Evolutionary conservation across 2,329 filamentous ascomycete species (phyloP).

Genomic region (Curvularia sp.): DNA sequence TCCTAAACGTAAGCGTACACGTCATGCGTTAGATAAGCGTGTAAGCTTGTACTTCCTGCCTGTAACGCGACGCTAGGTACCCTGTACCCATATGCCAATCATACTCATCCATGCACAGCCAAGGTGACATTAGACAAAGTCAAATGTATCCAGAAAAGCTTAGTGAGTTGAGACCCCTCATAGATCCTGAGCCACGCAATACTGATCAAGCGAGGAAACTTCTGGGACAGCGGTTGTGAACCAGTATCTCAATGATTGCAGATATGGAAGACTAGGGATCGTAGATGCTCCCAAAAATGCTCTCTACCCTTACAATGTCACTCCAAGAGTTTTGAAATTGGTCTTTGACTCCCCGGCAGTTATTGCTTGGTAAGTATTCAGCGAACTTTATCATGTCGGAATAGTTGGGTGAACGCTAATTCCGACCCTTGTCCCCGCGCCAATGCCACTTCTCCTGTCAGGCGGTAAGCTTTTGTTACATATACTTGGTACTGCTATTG

Average conservation of each 20-base stretch:
- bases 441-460: background rate
- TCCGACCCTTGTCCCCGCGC: background rate
- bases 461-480: background rate
- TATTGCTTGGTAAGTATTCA: background rate
- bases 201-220: background rate
- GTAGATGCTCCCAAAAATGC: background rate
- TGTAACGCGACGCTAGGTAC: no score
- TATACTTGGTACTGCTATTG: background rate
- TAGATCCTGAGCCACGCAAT: background rate
- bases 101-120: no score
- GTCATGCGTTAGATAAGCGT: background rate
- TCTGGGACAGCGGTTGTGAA: background rate
- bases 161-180: background rate
- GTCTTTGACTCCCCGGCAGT: background rate
- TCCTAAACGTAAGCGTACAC: constrained; percentile 1
- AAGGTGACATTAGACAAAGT: no score
- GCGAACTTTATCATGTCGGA: background rate
- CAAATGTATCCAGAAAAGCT: background rate
- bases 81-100: no score
- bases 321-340: background rate
- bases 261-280: background rate
- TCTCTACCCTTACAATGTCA: background rate
- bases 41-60: no score
- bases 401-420: background rate
- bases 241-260: background rate